Base-by-base conservation (phyloP, 1,284 basidiomycete genomes). In the Flammula alnicola region DNA sequence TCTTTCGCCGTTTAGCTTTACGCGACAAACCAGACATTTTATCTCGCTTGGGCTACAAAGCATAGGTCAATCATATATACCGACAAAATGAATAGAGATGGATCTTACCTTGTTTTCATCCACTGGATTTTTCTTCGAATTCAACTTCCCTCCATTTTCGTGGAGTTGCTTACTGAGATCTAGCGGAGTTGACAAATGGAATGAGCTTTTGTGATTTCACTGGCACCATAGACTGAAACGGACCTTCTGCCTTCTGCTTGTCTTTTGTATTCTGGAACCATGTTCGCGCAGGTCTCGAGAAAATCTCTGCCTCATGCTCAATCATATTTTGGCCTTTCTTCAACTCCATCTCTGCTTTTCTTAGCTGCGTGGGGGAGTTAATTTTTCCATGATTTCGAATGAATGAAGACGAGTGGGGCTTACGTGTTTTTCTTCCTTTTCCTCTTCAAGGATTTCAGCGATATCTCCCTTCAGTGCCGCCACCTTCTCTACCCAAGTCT, bases 231-330 rank as follows among this genome's bases (percentile, higher is more conserved):
- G 10, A 22, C 16, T 22, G 14, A 14, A 17, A 39, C 54, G 52
- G 58, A 95, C 93, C 86, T 81, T 89, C 84, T 1, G 93, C 79
- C 45, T 80, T 81, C 49, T 79, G 73, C 71, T 93, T 98, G 59
- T 98, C 94, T 67, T 89, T 89, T 53, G 81, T 79, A 19, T 80
- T 85, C 71, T 98, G 96, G 82, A 99, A 99, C 97, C 97, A 99
- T 10, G 95, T 98, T 56, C 96, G 78, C 20, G 94, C 93, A 6
- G 97, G 97, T 42, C 96, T 80, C 26, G 91, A 86, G 68, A 88
- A 93, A 61, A 99, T 99, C 72, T 99, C 97, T n/a, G 82, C 84
- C 67, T 92, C 82, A 63, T 99, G 93, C 66, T 95, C 88, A 46
- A 98, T 85, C 80, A 99, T 86, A 67, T 99, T 99, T 69, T 97